Percentiles rank a stretch among this genome's conserved stretches.
phyloP scores from a whole-genome alignment of 2,329 filamentous ascomycete genomes.

The Zarea fungicola region DNA sequence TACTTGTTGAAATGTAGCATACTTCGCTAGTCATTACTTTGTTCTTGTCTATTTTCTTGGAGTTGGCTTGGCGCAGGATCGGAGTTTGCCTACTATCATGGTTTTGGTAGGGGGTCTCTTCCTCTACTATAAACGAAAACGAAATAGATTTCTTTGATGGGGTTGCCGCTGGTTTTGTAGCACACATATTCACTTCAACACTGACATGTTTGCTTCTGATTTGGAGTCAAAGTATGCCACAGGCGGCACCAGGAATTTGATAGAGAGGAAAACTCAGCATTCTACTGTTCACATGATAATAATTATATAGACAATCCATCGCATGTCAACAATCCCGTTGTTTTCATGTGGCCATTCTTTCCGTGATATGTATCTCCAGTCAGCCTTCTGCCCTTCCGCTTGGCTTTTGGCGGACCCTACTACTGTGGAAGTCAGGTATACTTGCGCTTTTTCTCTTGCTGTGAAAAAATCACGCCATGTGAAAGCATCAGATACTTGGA shows the following conservation, averaged over 20 bases:
- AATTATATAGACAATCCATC: not conserved
- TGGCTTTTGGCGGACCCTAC: not conserved
- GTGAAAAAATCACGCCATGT: constrained; percentile 36
- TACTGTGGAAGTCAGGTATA: not conserved
- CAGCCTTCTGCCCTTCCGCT: too few species aligned
- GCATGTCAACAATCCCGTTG: not conserved
- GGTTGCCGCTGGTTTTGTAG: not conserved
- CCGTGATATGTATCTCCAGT: too few species aligned
- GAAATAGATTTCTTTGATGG: not conserved
- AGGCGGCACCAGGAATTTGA: not conserved
- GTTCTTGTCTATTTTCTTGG: not conserved
- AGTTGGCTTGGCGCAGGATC: not conserved
- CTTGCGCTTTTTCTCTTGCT: constrained; percentile 26
- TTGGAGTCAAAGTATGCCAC: not conserved
- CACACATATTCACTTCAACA: not conserved
- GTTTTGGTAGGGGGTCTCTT: too few species aligned
- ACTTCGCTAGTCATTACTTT: not conserved
- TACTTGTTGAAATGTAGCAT: constrained; percentile 2
- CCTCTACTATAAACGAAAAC: too few species aligned
- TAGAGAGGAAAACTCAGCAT: not conserved
- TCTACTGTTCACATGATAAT: not conserved
- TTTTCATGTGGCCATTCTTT: too few species aligned
- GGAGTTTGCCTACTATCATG: not conserved
- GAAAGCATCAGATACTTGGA: constrained; percentile 41
- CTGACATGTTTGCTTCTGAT: not conserved